These are phyloP conservation scores for Gynochthodes officinalis DNA, from an alignment of 257 asterid genomes.

Conservation along the genomic window DNA sequence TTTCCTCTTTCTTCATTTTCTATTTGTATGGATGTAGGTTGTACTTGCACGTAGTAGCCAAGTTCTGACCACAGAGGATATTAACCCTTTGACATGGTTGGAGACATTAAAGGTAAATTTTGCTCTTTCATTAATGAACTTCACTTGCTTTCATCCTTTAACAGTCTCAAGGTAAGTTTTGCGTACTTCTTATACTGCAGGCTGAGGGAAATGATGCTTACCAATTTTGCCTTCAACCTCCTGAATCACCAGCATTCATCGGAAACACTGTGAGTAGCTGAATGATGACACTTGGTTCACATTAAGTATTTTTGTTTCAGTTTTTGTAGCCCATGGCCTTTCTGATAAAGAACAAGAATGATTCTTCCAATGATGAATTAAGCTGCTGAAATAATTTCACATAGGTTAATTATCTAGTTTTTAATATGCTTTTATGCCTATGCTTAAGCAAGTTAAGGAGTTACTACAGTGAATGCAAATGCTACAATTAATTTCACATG, in stretches of 20 bases:
- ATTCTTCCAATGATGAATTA: no score
- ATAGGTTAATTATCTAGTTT: no score
- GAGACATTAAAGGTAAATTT: conserved; percentile 57
- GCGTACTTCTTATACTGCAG: conserved; percentile 30
- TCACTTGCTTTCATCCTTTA: background rate
- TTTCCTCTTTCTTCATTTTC: background rate
- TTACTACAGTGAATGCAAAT: no score
- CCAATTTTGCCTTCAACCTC: conserved; percentile 93
- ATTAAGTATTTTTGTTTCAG: background rate
- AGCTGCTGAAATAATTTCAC: no score
- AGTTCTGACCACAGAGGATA: conserved; percentile 60
- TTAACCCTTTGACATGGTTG: conserved; percentile 81
- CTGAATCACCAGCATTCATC: conserved; percentile 84
- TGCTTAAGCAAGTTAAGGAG: no score
- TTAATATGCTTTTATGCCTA: no score
- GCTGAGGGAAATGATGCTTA: conserved; percentile 74
- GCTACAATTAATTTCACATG: no score
- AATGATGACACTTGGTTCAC: background rate
- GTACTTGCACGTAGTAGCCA: conserved; percentile 98
- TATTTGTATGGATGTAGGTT: conserved; percentile 43
- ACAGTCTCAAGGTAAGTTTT: background rate
- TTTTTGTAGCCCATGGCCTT: background rate
- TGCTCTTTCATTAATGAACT: background rate
- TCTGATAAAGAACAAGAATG: no score
- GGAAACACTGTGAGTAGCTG: conserved; percentile 82